Conservation (phyloP, 2,329 filamentous ascomycete genomes). For the Microdochium trichocladiopsis region DNA sequence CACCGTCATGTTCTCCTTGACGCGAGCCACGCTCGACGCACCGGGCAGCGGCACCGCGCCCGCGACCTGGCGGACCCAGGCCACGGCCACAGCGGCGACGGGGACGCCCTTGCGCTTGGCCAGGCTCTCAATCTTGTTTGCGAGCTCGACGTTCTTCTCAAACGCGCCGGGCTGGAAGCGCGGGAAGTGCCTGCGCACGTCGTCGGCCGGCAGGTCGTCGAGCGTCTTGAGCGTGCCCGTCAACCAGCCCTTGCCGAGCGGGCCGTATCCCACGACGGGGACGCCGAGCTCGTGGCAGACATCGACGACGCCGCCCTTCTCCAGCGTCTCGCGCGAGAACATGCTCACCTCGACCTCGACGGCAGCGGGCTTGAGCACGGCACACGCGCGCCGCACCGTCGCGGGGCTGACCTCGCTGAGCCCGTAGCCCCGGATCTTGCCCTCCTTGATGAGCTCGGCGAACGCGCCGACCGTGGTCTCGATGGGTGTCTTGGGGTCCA, state of each 20-base stretch:
- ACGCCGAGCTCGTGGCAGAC: slow-evolving; percentile 44
- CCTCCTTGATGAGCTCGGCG: too few species aligned
- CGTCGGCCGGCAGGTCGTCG: slow-evolving; percentile 39
- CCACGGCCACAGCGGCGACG: too few species aligned
- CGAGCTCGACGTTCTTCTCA: slow-evolving; percentile 43
- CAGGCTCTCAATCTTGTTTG: too few species aligned
- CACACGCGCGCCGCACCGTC: slow-evolving; percentile 29
- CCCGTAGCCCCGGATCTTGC: too few species aligned
- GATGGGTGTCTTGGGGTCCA: too few species aligned
- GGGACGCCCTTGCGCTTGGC: too few species aligned
- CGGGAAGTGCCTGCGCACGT: slow-evolving; percentile 29
- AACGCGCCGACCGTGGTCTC: too few species aligned
- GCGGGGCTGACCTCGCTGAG: slow-evolving; percentile 32
- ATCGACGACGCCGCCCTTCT: slow-evolving; percentile 26
- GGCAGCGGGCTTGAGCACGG: slow-evolving; percentile 27
- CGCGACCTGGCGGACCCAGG: too few species aligned
- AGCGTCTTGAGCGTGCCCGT: slow-evolving; percentile 39
- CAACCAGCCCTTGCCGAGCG: slow-evolving; percentile 39
- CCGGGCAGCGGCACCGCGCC: too few species aligned
- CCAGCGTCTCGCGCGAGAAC: slow-evolving; percentile 32
- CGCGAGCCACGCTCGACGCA: too few species aligned
- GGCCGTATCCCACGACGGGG: slow-evolving; percentile 49
- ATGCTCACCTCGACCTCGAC: slow-evolving; percentile 39
- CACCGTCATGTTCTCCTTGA: too few species aligned
- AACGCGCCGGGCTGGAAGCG: slow-evolving; percentile 46